Percentiles rank a stretch among this genome's conserved stretches.
These are phyloP conservation scores for Plantago ovata DNA, from an alignment of 257 asterid species.

Conservation along the genomic window DNA sequence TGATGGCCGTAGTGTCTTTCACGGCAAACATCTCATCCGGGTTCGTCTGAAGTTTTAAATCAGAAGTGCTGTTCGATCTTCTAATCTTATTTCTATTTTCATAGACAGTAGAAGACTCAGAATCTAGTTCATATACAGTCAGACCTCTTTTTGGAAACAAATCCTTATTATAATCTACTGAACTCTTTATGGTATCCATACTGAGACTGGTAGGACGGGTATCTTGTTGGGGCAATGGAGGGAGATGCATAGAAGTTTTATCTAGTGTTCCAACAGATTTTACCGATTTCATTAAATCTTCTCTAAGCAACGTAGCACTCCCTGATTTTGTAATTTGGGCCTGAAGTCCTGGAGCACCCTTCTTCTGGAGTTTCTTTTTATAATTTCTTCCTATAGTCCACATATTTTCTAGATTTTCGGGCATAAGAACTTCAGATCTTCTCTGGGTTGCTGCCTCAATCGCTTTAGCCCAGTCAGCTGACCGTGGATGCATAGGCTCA, in stretches of 20 bases:
- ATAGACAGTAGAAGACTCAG: constrained; percentile 35
- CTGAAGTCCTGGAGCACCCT: constrained; percentile 35
- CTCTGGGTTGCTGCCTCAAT: constrained; percentile 95
- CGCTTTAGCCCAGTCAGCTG: constrained; percentile 88
- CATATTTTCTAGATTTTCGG: constrained; percentile 98
- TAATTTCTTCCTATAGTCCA: constrained; percentile 97
- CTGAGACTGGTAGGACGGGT: constrained; percentile 30
- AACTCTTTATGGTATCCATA: constrained; percentile 34
- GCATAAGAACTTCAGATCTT: constrained; percentile 97
- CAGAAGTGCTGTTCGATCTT: constrained; percentile 92
- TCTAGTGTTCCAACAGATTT: constrained; percentile 31
- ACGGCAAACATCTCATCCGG: constrained; percentile 37
- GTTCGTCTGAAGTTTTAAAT: constrained; percentile 46
- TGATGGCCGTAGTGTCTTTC: constrained; percentile 49
- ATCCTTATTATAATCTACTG: constrained; percentile 33
- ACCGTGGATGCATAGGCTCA: constrained; percentile 40
- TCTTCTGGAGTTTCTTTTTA: constrained; percentile 70
- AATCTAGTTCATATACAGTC: constrained; percentile 31
- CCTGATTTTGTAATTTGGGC: constrained; percentile 26
- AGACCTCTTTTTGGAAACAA: constrained; percentile 33
- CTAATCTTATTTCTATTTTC: constrained; percentile 57
- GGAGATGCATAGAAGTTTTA: constrained; percentile 43
- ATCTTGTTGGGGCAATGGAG: constrained; percentile 52
- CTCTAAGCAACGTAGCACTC: constrained; percentile 24
- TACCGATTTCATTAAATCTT: constrained; percentile 34